Evolutionary conservation across 768 basidiomycete genomes (phyloP).

Genomic region (Termitomyces sp.): DNA sequence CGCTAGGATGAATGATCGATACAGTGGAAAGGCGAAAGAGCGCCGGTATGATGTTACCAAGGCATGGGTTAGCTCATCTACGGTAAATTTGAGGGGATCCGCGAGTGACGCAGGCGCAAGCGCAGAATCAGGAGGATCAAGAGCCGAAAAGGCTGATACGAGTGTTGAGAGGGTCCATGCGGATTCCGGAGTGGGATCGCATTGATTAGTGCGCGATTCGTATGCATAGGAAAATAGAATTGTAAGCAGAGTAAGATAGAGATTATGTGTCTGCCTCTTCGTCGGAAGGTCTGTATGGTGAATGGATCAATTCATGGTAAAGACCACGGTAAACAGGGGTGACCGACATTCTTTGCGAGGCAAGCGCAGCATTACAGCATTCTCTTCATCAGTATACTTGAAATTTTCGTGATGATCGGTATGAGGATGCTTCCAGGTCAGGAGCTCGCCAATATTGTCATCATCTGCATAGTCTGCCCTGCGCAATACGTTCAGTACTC

Average conservation of each 20-base stretch:
- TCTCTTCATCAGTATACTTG: constrained; percentile 72
- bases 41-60: constrained; percentile 71
- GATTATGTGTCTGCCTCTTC: constrained; percentile 47
- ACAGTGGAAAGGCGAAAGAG: constrained; percentile 71
- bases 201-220: constrained; percentile 72
- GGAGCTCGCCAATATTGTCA: constrained; percentile 68
- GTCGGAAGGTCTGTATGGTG: constrained; percentile 55
- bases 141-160: constrained; percentile 77
- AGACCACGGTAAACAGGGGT: not conserved
- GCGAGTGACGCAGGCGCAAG: constrained; percentile 30
- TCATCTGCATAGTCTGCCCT: constrained; percentile 85
- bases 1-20: constrained; percentile 73
- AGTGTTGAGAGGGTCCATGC: constrained; percentile 81
- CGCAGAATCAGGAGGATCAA: constrained; percentile 73
- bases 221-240: constrained; percentile 81
- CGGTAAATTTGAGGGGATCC: constrained; percentile 30
- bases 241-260: constrained; percentile 69
- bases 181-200: constrained; percentile 84
- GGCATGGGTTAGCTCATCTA: constrained; percentile 45
- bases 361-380: constrained; percentile 56
- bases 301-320: not conserved
- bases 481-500: not conserved
- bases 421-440: constrained; percentile 64
- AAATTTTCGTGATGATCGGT: constrained; percentile 28
- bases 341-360: constrained; percentile 53